Conservation (phyloP, 352 stramenopile genomes). For the Pythium aristosporum region DNA sequence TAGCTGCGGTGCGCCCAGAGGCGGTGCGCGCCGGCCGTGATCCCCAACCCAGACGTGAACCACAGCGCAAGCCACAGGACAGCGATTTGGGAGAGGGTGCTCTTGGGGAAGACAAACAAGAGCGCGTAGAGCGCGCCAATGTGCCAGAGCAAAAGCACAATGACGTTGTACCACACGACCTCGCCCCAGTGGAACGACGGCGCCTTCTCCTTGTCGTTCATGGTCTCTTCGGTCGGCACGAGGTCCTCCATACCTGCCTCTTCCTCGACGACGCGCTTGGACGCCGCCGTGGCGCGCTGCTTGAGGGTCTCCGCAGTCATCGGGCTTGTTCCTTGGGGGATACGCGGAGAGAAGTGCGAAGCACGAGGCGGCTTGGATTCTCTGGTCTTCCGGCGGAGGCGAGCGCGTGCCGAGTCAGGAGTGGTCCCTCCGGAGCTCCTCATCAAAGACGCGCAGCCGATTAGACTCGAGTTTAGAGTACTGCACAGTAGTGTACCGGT, state of each 20-base stretch:
- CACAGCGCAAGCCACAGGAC: constrained; percentile 70
- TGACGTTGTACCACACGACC: constrained; percentile 88
- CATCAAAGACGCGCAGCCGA: constrained; percentile 17
- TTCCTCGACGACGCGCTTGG: constrained; percentile 26
- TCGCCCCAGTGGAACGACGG: constrained; percentile 60
- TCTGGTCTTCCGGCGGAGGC: not conserved
- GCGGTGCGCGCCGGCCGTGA: constrained; percentile 96
- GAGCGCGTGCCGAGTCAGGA: constrained; percentile 2
- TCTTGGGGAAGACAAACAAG: constrained; percentile 53
- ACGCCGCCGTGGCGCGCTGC: constrained; percentile 4
- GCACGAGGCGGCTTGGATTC: constrained; percentile 7
- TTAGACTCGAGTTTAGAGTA: no score
- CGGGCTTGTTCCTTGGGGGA: no score
- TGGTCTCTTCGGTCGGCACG: constrained; percentile 22
- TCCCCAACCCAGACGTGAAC: constrained; percentile 91
- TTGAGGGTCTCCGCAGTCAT: constrained; percentile 13
- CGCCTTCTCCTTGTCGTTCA: constrained; percentile 28
- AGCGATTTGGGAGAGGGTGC: constrained; percentile 43
- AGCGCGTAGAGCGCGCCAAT: constrained; percentile 72
- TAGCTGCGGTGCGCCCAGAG: constrained; percentile 97
- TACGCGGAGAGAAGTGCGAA: not conserved
- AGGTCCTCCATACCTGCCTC: constrained; percentile 38
- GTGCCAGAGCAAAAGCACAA: constrained; percentile 65
- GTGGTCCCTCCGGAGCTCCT: not conserved
- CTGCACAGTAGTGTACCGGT: no score